Conservation (phyloP, 495 filamentous ascomycete species). For the Hapsidospora chrysogenum region DNA sequence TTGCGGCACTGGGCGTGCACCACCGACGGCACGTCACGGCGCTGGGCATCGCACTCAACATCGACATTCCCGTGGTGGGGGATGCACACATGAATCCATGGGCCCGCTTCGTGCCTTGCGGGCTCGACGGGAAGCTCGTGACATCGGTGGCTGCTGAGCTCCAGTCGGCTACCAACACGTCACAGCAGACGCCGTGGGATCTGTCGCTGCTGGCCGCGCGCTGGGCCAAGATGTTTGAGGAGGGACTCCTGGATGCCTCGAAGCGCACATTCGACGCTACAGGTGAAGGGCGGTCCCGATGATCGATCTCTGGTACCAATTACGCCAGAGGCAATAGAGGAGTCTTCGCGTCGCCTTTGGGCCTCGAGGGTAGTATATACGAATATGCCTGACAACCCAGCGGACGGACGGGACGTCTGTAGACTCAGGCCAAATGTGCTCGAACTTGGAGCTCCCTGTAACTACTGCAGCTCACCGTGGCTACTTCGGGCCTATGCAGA, state of each 20-base stretch:
- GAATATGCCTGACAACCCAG: too few relatives aligned
- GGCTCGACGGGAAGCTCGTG: conserved; percentile 56
- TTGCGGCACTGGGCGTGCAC: conserved; percentile 82
- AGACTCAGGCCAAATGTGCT: too few relatives aligned
- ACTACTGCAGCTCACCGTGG: too few relatives aligned
- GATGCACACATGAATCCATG: conserved; percentile 18
- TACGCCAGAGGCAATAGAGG: too few relatives aligned
- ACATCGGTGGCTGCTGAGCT: conserved; percentile 41
- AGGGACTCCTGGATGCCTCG: neutral
- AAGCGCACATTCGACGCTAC: too few relatives aligned
- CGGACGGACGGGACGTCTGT: too few relatives aligned
- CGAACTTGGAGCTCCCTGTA: too few relatives aligned
- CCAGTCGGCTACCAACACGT: neutral
- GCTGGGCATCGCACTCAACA: conserved; percentile 75
- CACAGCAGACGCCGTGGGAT: conserved; percentile 12
- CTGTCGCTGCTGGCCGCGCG: conserved; percentile 43
- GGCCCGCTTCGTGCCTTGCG: conserved; percentile 69
- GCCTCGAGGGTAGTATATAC: too few relatives aligned
- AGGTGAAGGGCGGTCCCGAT: too few relatives aligned
- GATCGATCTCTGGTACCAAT: too few relatives aligned
- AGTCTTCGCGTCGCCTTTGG: too few relatives aligned
- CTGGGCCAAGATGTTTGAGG: conserved; percentile 1
- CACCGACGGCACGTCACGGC: conserved; percentile 68
- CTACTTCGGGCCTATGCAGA: too few relatives aligned
- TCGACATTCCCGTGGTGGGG: conserved; percentile 30